Evolutionary conservation across 2,329 filamentous ascomycete genomes (phyloP), one percentile per base, ranked within the genome.

Genomic region (Phaeophleospora eucalypticola): DNA sequence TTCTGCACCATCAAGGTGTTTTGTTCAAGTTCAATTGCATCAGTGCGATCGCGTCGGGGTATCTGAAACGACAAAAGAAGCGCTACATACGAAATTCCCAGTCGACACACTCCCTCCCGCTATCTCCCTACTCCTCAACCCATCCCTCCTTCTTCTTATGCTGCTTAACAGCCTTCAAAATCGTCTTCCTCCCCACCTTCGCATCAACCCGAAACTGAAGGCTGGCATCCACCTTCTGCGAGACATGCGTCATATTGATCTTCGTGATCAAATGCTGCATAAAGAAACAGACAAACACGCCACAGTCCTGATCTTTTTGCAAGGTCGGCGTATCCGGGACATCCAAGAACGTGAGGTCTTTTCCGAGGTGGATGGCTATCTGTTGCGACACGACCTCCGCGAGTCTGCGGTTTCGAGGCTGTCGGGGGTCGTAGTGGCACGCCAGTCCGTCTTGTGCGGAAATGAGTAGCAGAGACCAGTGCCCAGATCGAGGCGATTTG

Each of bases 181-280:
- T 51, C 19, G 7, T 10, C 34, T 43, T 51, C 20, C 48, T 33
- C 32, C 32, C 39, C 6, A 12, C 35, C 27, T 51, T 51, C 16
- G 24, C 44, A 19, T 42, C 38, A 3, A 51, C 36, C n/a, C 36
- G 18, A 27, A 36, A 43, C 19, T 29, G n/a, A 10, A 51, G 27
- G 4, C n/a, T 36, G 10, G 44, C 48, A 37, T 51, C 44, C 18
- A 40, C 34, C 21, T 51, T 51, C 44, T 47, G 29, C 27, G 48
- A 43, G 7, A 37, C 36, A 14, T 17, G 44, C 24, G 48, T 47
- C 2, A 10, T 17, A 20, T 44, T 40, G 35, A 51, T 36, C 27
- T 51, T 51, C 15, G 17, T 32, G 33, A 51, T 47, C 10, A 51
- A 36, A 21, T 44, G 36, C 35, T 47, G 48, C 48, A 47, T 51